Evolutionary conservation across 2,329 filamentous ascomycete species (phyloP).

Genomic region (Fusarium verticillioides): DNA sequence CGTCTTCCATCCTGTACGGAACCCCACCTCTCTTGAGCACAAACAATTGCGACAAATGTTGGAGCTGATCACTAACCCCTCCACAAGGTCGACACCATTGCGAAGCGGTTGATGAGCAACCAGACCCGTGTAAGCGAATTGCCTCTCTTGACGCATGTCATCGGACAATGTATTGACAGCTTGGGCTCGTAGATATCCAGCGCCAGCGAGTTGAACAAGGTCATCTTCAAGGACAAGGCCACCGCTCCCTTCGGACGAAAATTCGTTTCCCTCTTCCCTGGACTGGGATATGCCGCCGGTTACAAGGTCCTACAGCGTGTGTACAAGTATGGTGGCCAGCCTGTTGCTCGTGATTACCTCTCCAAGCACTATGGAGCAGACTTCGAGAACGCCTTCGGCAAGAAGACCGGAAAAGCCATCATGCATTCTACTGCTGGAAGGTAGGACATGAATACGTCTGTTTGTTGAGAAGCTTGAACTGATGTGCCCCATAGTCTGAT

Average conservation of each 20-base stretch:
- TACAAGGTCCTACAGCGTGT: slow-evolving; percentile 98
- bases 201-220: slow-evolving; percentile 77
- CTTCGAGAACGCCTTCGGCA: slow-evolving; percentile 92
- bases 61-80: slow-evolving; percentile 34
- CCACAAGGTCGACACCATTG: slow-evolving; percentile 90
- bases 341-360: slow-evolving; percentile 91
- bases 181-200: slow-evolving; percentile 45
- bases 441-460: slow-evolving; percentile 54
- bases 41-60: slow-evolving; percentile 1
- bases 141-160: slow-evolving; percentile 29
- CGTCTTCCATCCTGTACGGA: slow-evolving; percentile 86
- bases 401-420: slow-evolving; percentile 97
- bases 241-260: slow-evolving; percentile 75
- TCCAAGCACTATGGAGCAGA: slow-evolving; percentile 79
- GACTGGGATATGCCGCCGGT: slow-evolving; percentile 94
- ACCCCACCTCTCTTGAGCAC: slow-evolving; percentile 18
- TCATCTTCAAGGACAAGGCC: slow-evolving; percentile 94
- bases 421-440: slow-evolving; percentile 97
- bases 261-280: slow-evolving; percentile 96
- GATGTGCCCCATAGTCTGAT: slow-evolving; percentile 73
- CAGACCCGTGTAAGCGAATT: slow-evolving; percentile 71
- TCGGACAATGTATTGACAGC: slow-evolving; percentile 28
- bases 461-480: slow-evolving; percentile 12
- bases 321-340: slow-evolving; percentile 99
- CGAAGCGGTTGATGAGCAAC: slow-evolving; percentile 99